phyloP scores from a whole-genome alignment of 2,329 filamentous ascomycete species.

The Colletotrichum lentis region DNA sequence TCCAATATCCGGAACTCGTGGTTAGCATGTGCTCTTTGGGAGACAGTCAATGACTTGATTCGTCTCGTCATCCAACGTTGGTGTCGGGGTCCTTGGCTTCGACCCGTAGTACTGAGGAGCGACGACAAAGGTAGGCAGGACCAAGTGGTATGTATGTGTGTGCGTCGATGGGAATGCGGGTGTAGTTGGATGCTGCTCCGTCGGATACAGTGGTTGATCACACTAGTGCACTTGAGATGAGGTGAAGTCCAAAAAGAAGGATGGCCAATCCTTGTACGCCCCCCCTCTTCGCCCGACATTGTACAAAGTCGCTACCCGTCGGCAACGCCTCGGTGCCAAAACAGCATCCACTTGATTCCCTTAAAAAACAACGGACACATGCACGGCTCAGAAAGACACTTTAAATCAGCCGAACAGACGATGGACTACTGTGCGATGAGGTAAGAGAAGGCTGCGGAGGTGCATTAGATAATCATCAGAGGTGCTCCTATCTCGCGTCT shows the following conservation, averaged over 20 bases:
- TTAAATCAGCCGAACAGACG: conserved; percentile 8
- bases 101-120: background rate
- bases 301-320: background rate
- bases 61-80: conserved; percentile 19
- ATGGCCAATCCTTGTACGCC: background rate
- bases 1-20: conserved; percentile 29
- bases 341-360: background rate
- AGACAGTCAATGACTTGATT: conserved; percentile 12
- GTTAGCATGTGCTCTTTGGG: conserved; percentile 20
- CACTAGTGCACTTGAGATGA: background rate
- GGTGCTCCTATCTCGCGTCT: background rate
- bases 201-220: background rate
- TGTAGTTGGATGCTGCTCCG: background rate
- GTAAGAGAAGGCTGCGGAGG: background rate
- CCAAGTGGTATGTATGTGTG: background rate
- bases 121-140: background rate
- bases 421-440: conserved; percentile 5
- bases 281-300: too few species aligned
- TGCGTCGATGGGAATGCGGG: background rate
- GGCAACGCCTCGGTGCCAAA: conserved; percentile 3
- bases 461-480: conserved; percentile 15
- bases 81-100: conserved; percentile 13
- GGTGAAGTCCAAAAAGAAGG: background rate
- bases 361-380: background rate
- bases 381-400: conserved; percentile 3